Conservation (phyloP, 1,139 yeast species). For the Yamadazyma dendronema region DNA sequence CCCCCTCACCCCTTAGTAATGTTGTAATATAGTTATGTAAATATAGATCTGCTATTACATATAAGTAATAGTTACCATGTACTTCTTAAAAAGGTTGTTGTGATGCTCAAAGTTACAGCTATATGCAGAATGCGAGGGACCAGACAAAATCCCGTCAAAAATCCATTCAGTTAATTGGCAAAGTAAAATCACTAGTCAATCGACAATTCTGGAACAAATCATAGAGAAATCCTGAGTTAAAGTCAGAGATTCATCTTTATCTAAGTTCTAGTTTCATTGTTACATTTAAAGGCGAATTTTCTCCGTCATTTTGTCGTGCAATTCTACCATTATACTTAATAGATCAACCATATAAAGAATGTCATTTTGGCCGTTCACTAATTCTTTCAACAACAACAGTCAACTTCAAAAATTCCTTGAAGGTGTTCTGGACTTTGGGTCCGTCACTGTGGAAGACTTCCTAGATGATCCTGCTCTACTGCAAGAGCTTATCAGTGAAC, state of each 20-base stretch:
- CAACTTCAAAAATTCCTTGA: conserved; percentile 45
- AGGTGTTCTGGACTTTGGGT: conserved; percentile 32
- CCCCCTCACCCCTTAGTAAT: too few species aligned
- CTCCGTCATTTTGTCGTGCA: not conserved
- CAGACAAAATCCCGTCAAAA: conserved; percentile 1
- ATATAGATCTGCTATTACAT: too few species aligned
- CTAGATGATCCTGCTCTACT: conserved; percentile 34
- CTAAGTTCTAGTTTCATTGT: not conserved
- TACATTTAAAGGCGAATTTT: not conserved
- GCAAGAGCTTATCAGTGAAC: conserved; percentile 42
- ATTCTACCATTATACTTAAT: not conserved
- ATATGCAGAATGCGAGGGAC: conserved; percentile 4
- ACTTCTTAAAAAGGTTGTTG: too few species aligned
- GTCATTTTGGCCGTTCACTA: conserved; percentile 53
- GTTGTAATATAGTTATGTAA: too few species aligned
- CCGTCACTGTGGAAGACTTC: conserved; percentile 35
- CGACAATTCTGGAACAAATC: not conserved
- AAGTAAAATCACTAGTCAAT: not conserved
- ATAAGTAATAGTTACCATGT: too few species aligned
- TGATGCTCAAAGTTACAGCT: not conserved
- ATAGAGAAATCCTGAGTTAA: not conserved
- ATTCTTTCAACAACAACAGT: conserved; percentile 38
- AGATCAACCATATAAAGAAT: conserved; percentile 15
- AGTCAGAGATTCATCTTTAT: not conserved
- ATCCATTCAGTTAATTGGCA: not conserved